Evolutionary conservation across 805 yeast genomes (phyloP), one percentile per base, ranked within the genome.

Genomic region (Monosporozyma solicola): DNA sequence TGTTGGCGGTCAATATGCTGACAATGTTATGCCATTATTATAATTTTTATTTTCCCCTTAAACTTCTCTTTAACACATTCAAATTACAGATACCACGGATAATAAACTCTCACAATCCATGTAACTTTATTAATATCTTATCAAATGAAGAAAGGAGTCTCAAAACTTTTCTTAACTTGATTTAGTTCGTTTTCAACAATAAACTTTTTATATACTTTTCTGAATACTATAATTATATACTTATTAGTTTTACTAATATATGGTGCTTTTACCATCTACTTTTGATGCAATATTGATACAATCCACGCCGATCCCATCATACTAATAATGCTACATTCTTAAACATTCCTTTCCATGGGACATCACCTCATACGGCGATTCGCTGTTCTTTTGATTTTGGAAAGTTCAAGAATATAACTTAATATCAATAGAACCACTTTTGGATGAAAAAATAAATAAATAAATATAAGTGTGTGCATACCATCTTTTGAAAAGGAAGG

Each of bases 1-100:
- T 62, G 64, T 75, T 51, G 47, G 43, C 25, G 59, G 59, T 33
- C 45, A 51, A 49, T 57, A 47, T 44, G 55, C 53, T 24, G 56
- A 53, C 2, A 57, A 57, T 7, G 59, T 57, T 25, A 49, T 41
- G 37, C 54, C 56, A 25, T 51, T 57, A 35, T 35, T 35, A 35
- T 35, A 15, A 15, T 35, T 15, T 35, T 15, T 4, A 35, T 35
- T 20, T 20, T 20, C 2, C 20, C 20, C 20, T 20, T 20, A 20
- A 20, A 20, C 20, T 27, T 27, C 7, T 2, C 29, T 27, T 27
- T 27, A 27, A 27, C 29, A 27, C 29, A 27, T 35, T 35, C 39
- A 35, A 20, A 35, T 35, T 15, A 11, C 39, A 35, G 39, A 35
- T 35, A 35, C 39, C 39, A 35, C 16, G 7, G 39, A 35, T 35